Base-by-base conservation (phyloP, 345 rosid genomes). In the Jatropha curcas region DNA sequence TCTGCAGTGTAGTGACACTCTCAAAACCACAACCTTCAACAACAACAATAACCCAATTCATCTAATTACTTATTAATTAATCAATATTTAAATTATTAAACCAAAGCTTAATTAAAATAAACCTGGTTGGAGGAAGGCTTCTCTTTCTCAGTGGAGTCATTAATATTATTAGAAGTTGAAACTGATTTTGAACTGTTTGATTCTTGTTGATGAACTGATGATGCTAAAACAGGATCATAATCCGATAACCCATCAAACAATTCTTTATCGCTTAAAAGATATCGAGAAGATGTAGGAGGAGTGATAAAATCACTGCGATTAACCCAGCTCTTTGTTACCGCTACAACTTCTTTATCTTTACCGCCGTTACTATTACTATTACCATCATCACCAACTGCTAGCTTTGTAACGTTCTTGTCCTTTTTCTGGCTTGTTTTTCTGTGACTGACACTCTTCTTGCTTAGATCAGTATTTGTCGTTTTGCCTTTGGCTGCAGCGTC, bases 1-100 rank as follows among this genome's bases (percentile, higher is more conserved):
- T 90, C 81, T 90, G 77, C 98, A 92, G 79, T 94, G 97, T 24
- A 94, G 77, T 62, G 98, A 94, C 79, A 94, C 98, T 82, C 90
- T 87, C 80, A 93, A 78, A 66, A 88, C 98, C 67, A 91, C 98
- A 48, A 89, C 91, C 89, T 91, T 88, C 63, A 76, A 73, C 24
- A 69, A 46, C 45, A 41, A 41, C 45, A 9, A 60, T 58, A 61
- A 30, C 7, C 8, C 7, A 35, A 9, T 37, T 37, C 33, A 48
- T 3, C 2, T 56, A 22, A 16, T 33, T 35, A 34, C 20, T 45
- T 30, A 27, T 30, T 56, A 10, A 28, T 41, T 27, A 25, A 41
- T 39, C 39, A 10, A n/a, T 8, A 17, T 30, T 2, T 12, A 17
- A 24, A 48, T 20, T 1, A 3, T 12, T 16, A 19, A 46, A 56